A percentile compares a stretch with the other conserved stretches of the same genome.
Evolutionary conservation across 2,329 filamentous ascomycete species (phyloP).

Genomic region (Ophiosphaerella narmari): DNA sequence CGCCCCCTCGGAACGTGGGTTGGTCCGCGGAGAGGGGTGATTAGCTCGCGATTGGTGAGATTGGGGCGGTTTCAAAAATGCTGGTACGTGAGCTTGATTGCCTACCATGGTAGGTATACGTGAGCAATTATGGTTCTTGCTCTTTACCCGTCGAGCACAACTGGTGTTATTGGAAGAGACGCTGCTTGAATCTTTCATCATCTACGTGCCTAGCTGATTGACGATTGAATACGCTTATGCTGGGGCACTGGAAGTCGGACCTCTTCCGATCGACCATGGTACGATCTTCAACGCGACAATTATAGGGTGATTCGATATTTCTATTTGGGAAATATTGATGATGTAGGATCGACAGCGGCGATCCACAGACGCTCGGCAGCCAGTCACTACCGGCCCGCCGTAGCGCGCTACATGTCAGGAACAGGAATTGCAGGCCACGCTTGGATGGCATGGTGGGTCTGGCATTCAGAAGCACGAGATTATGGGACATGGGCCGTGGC

Average conservation of each 20-base stretch:
- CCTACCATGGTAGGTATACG: not conserved
- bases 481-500: not conserved
- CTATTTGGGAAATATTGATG: constrained; percentile 2
- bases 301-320: not conserved
- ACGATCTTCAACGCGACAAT: not conserved
- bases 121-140: not conserved
- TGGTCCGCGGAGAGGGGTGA: not conserved
- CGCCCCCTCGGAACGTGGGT: not conserved
- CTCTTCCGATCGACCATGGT: not conserved
- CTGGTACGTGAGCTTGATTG: not conserved
- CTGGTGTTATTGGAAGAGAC: not conserved
- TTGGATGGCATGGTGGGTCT: constrained; percentile 8
- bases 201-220: no score
- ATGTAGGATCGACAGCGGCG: constrained; percentile 19
- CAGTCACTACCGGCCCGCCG: constrained; percentile 15
- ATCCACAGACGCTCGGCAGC: constrained; percentile 11
- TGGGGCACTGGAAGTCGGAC: no score
- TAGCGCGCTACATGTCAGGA: constrained; percentile 27
- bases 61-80: not conserved
- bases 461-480: constrained; percentile 14
- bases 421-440: constrained; percentile 15
- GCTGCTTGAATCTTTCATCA: no score
- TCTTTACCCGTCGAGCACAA: constrained; percentile 1
- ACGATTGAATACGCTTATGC: no score
- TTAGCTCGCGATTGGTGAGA: constrained; percentile 1